Evolutionary conservation across 768 basidiomycete genomes (phyloP).

Genomic region (Dendrothele bispora): DNA sequence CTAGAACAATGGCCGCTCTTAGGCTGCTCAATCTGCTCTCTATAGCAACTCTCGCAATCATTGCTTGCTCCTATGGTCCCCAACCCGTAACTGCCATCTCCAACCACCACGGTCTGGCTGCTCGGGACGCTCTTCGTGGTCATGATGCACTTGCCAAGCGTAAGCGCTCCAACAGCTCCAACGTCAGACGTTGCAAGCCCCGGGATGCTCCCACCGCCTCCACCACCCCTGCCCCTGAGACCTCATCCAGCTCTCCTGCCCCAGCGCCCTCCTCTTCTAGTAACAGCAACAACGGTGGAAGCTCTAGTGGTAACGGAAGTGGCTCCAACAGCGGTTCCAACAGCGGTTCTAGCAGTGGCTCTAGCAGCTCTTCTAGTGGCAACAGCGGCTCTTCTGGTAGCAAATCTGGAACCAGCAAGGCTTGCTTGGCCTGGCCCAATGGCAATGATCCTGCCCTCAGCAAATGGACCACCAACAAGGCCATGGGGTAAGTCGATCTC

Average conservation of each 20-base stretch:
- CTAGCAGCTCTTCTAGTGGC: slow-evolving; percentile 11
- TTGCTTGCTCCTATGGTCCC: slow-evolving; percentile 49
- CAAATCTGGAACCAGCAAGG: slow-evolving; percentile 39
- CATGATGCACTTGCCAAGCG: slow-evolving; percentile 51
- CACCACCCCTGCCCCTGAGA: slow-evolving; percentile 13
- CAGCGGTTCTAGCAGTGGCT: slow-evolving; percentile 3
- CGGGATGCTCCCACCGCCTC: slow-evolving; percentile 34
- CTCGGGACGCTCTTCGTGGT: slow-evolving; percentile 42
- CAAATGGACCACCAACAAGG: slow-evolving; percentile 47
- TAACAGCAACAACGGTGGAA: slow-evolving; percentile 7
- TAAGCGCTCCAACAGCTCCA: slow-evolving; percentile 40
- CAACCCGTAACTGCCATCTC: slow-evolving; percentile 54
- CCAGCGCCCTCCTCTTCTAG: slow-evolving; percentile 15
- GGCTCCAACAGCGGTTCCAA: slow-evolving; percentile 15
- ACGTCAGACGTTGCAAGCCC: slow-evolving; percentile 56
- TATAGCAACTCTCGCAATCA: slow-evolving; percentile 54
- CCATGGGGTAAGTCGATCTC: slow-evolving; percentile 37
- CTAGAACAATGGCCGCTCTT: slow-evolving; percentile 40
- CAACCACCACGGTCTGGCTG: slow-evolving; percentile 38
- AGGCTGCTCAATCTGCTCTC: slow-evolving; percentile 61
- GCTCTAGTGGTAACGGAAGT: slow-evolving; percentile 12
- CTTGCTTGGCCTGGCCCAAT: slow-evolving; percentile 69
- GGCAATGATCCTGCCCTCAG: slow-evolving; percentile 48
- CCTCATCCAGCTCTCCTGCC: slow-evolving; percentile 13
- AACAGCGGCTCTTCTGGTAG: slow-evolving; percentile 11